Evolutionary conservation across 306 rosid genomes (phyloP), one percentile per base, ranked within the genome.

Genomic region (Malus orientalis): DNA sequence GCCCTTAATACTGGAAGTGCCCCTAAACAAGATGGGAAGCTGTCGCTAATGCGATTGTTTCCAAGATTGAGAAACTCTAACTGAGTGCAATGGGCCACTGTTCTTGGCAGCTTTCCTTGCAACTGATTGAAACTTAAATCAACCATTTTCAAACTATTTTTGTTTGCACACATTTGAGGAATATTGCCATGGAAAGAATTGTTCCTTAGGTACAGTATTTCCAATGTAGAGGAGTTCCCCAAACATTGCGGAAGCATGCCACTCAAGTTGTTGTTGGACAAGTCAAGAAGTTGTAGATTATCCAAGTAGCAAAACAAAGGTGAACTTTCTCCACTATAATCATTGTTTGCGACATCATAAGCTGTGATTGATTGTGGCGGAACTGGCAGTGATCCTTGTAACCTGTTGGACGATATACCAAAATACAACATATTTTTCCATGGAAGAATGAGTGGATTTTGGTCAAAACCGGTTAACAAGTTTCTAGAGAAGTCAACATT

Each of bases 341-440:
- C 3, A 22, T 74, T 74, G 44, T 29, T 2, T 3, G 6, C 1
- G 10, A 30, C 32, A 1, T 1, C 0, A 9, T 44, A 58, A 74
- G 0, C 4, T 1, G 0, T 5, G 4, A 45, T 45, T 19, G 78
- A 61, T 61, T 29, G 62, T 3, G 62, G 40, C 3, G 78, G 79
- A 64, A 51, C 58, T 74, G 70, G 74, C 3, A 79, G 55, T 67
- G 40, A 32, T 20, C 83, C 83, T n/a, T 73, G 38, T 67, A 79
- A 45, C 69, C 6, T 8, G 70, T 79, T 79, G 22, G 54, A 66
- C 20, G 15, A 13, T 6, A 79, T 61, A 4, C 6, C 18, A 10
- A 79, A 9, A 29, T 12, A 8, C 4, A 3, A 4, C 3, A 70
- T 22, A 55, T 42, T 60, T 4, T 11, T 8, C 74, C 78, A 75